Base-by-base conservation (phyloP, 805 yeast genomes). In the Blastobotrys chiropterorum region DNA sequence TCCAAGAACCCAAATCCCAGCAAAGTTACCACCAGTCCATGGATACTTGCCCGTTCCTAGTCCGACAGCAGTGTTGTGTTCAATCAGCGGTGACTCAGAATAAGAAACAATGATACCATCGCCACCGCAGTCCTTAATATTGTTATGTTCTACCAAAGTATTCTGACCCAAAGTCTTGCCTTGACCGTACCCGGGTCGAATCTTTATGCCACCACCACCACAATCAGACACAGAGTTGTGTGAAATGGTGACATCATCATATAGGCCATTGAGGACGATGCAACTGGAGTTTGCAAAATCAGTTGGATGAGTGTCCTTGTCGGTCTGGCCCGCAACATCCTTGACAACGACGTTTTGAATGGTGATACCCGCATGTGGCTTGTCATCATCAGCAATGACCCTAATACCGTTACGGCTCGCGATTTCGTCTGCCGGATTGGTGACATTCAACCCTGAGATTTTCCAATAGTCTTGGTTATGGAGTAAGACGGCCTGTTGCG, bases 11-110 rank as follows among this genome's bases (percentile, higher is more conserved):
- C 48, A 46, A 11, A 46, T 19, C 19, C 43, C 48, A 19, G 48
- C 48, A 31, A 46, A 46, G 22, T 46, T 46, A 3, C 48, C 48
- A 14, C 48, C 48, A 34, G 48, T 46, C 43, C 30, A 46, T 7
- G 48, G 48, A 20, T 46, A 46, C 42, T 31, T 46, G 15, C 48
- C 48, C 34, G 17, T 16, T 4, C 48, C 48, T 22, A 46, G 38
- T 20, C 38, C 34, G 1, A 16, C 11, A n/a, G 40, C 48, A 4
- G 17, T 15, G 41, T 46, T 46, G 42, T 46, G 21, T 20, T 46
- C 48, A 34, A 46, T 34, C 13, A 46, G 42, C 2, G 48, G 48
- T 5, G 48, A 3, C 3, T 31, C 42, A 14, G 43, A 41, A 2
- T 26, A 31, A 13, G 34, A n/a, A 4, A 38, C 21, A n/a, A 46